These are phyloP conservation scores for Prunus yedoensis DNA, from an alignment of 331 rosid genomes.

Conservation along the genomic window DNA sequence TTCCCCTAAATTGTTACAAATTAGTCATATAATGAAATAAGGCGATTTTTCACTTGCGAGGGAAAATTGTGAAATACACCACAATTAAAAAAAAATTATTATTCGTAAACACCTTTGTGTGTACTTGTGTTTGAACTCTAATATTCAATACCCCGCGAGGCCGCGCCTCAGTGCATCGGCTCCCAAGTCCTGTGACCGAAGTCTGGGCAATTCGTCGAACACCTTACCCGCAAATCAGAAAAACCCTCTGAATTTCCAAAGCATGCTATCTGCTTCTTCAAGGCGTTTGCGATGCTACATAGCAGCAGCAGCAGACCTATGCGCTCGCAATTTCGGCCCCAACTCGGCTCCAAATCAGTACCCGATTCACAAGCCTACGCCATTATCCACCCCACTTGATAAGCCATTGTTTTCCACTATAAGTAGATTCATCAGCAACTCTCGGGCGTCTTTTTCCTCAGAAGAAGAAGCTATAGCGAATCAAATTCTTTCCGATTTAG, in stretches of 20 bases:
- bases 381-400: too few species aligned
- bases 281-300: slow-evolving; percentile 3
- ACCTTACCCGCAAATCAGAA: neutral
- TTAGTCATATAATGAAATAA: too few species aligned
- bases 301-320: neutral
- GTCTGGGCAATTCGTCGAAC: neutral
- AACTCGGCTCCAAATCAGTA: neutral
- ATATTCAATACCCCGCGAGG: neutral
- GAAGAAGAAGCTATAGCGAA: too few species aligned
- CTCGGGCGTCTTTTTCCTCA: too few species aligned
- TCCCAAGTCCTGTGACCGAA: neutral
- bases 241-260: neutral
- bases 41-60: too few species aligned
- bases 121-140: too few species aligned
- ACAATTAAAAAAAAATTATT: neutral
- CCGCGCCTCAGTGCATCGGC: neutral
- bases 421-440: too few species aligned
- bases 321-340: neutral
- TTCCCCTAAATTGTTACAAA: too few species aligned
- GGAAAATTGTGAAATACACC: neutral
- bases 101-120: too few species aligned
- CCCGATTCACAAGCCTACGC: slow-evolving; percentile 1
- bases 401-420: too few species aligned
- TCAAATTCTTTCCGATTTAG: too few species aligned
- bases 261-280: slow-evolving; percentile 7